A percentile compares a stretch with the other conserved stretches of the same genome.
Conservation (phyloP, 495 filamentous ascomycete genomes). For the Friedmanniomyces endolithicus region DNA sequence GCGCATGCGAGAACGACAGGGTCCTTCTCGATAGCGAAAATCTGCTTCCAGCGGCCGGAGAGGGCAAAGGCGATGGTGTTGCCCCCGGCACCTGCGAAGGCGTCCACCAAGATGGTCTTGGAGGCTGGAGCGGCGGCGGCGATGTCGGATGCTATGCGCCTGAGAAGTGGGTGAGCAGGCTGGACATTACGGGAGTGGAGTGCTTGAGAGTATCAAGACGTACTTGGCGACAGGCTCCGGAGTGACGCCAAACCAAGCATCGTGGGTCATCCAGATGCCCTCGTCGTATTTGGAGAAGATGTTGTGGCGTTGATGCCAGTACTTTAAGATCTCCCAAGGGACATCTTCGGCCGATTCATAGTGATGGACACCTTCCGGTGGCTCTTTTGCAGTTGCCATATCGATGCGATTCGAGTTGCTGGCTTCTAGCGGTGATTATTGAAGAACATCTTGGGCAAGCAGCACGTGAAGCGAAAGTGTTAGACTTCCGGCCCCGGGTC, state of each 20-base stretch:
- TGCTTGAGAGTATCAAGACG: too few species aligned
- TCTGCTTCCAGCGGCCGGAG: slow-evolving; percentile 57
- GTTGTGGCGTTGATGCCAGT: slow-evolving; percentile 74
- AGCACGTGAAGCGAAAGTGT: too few species aligned
- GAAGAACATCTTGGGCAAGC: too few species aligned
- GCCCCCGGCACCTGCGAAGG: slow-evolving; percentile 83
- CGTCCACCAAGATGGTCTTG: slow-evolving; percentile 58
- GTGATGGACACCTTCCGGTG: slow-evolving; percentile 19
- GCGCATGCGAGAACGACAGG: slow-evolving; percentile 67
- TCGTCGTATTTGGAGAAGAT: slow-evolving; percentile 78
- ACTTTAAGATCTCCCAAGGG: slow-evolving; percentile 32
- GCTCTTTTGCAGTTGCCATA: slow-evolving; percentile 1
- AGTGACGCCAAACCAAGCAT: slow-evolving; percentile 93
- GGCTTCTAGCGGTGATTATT: too few species aligned
- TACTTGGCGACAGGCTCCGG: slow-evolving; percentile 75
- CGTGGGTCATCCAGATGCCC: slow-evolving; percentile 78
- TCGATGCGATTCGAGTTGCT: too few species aligned
- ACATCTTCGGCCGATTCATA: slow-evolving; percentile 18
- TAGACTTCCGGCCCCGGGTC: too few species aligned
- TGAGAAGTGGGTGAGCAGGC: slow-evolving; percentile 2
- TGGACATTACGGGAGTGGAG: neutral
- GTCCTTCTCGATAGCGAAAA: slow-evolving; percentile 83
- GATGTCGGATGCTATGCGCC: slow-evolving; percentile 64
- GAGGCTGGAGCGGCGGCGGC: slow-evolving; percentile 39
- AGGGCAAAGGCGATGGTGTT: slow-evolving; percentile 91